Evolutionary conservation across 768 basidiomycete genomes (phyloP), one percentile per base, ranked within the genome.

Genomic region (Termitomyces sp.): DNA sequence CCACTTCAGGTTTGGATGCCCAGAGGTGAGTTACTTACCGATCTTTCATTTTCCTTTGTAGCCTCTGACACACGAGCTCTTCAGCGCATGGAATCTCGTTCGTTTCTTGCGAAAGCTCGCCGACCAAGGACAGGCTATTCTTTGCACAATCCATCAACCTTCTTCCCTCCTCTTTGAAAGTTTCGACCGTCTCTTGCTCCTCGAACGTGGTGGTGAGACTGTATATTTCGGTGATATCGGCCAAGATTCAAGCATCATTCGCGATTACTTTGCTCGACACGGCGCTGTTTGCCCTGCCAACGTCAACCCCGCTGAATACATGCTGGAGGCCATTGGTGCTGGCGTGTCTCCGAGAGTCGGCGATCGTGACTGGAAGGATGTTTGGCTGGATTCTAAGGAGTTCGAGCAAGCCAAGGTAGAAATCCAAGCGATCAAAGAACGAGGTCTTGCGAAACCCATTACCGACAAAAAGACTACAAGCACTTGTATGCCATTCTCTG

Each of bases 211-310:
- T 1, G 94, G 94, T 7, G 85, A 91, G 67, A 94, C 92, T 0
- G 90, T 94, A n/a, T 96, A 95, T 76, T 95, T 91, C 64, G 94
- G 93, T 40, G 88, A 90, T 57, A 91, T 95, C 47, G 94, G 92
- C 42, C 66, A 76, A 40, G 88, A 91, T 58, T 88, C 90, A 3
- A 63, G 72, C 2, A 74, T 84, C 33, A 73, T 95, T 46, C 83
- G 81, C 25, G 76, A 84, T 5, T 96, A 96, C 73, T 92, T 94
- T 65, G 82, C 83, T 22, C 75, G 76, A 15, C 72, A 89, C 57
- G 91, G 92, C 13, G 93, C 88, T 1, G 57, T 68, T 27, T 94
- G 91, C 67, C 90, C 91, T 3, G 45, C 80, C 0, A 85, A 86
- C 57, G 85, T 85, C 63, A 96, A 96, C 66, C 91, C 89, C 22